Evolutionary conservation across 2,329 filamentous ascomycete species (phyloP).

Genomic region (Chaetomium sp.): DNA sequence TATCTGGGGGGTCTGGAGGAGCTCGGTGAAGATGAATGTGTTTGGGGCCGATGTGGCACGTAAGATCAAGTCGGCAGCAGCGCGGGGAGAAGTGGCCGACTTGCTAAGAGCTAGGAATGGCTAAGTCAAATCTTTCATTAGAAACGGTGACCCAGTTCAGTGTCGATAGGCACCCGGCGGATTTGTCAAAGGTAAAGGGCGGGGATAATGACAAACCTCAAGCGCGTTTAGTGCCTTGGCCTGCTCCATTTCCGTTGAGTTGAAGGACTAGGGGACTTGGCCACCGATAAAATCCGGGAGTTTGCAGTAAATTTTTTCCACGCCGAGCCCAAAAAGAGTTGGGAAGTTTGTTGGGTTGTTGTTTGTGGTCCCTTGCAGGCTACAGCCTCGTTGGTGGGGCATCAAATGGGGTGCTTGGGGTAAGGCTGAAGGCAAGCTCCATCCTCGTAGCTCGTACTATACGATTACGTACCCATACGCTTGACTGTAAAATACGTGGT

Average conservation of each 20-base stretch:
- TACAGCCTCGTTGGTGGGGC: slow-evolving; percentile 14
- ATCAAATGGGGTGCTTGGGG: background rate
- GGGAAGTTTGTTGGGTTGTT: background rate
- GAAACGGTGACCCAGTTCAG: background rate
- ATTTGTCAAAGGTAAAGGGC: background rate
- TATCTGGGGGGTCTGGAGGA: slow-evolving; percentile 75
- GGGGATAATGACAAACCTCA: slow-evolving; percentile 40
- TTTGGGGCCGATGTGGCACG: slow-evolving; percentile 85
- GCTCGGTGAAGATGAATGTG: slow-evolving; percentile 89
- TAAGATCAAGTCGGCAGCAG: slow-evolving; percentile 76
- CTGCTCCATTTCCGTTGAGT: slow-evolving; percentile 58
- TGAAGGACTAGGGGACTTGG: too few species aligned
- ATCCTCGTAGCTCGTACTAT: background rate
- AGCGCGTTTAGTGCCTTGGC: slow-evolving; percentile 58
- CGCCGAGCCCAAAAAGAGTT: background rate
- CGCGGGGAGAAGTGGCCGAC: slow-evolving; percentile 74
- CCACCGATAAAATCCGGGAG: background rate
- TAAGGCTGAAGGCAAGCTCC: background rate
- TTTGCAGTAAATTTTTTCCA: too few species aligned
- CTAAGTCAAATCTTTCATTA: slow-evolving; percentile 37
- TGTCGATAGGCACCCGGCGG: background rate
- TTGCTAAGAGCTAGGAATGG: slow-evolving; percentile 89
- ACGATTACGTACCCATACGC: background rate
- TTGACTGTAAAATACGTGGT: background rate
- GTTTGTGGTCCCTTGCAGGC: slow-evolving; percentile 3